phyloP scores from a whole-genome alignment of 441 rosid species.

The Kokia cookei region DNA sequence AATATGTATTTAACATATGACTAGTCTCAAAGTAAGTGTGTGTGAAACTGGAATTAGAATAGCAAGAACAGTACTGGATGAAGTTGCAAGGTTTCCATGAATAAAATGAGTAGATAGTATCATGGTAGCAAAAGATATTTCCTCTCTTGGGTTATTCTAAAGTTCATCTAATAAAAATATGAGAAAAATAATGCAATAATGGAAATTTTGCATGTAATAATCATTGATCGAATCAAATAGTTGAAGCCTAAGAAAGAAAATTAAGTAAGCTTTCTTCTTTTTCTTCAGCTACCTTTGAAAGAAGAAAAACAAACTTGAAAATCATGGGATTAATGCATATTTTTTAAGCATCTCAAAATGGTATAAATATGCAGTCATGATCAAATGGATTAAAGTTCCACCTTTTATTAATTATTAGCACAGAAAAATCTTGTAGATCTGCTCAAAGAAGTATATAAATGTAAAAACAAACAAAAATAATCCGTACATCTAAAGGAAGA shows the following conservation, averaged over 20 bases:
- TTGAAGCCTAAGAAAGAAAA: not conserved
- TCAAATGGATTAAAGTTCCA: not conserved
- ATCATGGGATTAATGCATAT: not conserved
- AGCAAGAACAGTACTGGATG: not conserved
- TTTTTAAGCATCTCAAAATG: not conserved
- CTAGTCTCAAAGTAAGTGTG: no score
- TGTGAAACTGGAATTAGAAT: not conserved
- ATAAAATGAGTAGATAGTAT: not conserved
- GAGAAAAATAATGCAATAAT: not conserved
- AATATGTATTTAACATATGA: no score
- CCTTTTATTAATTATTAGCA: not conserved
- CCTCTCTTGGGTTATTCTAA: not conserved
- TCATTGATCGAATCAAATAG: conserved; percentile 5
- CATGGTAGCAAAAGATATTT: not conserved
- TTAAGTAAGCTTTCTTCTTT: not conserved
- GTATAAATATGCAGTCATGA: not conserved
- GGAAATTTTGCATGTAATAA: not conserved
- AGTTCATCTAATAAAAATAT: not conserved
- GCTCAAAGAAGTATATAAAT: not conserved
- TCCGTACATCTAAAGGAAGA: not conserved
- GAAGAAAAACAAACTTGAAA: not conserved
- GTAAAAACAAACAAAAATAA: not conserved
- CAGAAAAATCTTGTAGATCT: not conserved
- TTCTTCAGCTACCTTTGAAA: not conserved
- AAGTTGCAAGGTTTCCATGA: not conserved